A percentile compares a stretch with the other conserved stretches of the same genome.
Evolutionary conservation across 192 early-diverging fungal genomes (phyloP).

Genomic region (Nowakowskiella sp.): DNA sequence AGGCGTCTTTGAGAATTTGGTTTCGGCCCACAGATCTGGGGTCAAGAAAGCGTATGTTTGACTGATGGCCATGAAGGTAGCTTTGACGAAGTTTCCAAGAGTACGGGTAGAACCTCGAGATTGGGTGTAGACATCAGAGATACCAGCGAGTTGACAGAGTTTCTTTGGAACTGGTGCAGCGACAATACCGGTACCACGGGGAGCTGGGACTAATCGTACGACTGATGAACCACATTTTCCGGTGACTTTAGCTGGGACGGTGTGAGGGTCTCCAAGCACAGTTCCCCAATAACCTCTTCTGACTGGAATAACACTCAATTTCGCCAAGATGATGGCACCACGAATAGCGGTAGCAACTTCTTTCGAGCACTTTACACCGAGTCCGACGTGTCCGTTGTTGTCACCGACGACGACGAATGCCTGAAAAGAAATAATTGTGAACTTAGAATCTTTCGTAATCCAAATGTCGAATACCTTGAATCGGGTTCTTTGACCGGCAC

Average conservation of each 20-base stretch:
- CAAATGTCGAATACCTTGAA: slow-evolving; percentile 76
- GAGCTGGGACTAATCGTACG: slow-evolving; percentile 92
- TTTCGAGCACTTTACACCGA: slow-evolving; percentile 99
- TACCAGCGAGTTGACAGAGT: slow-evolving; percentile 93
- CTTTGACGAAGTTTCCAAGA: slow-evolving; percentile 99
- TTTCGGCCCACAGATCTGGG: slow-evolving; percentile 93
- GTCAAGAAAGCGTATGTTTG: slow-evolving; percentile 97
- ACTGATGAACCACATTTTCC: slow-evolving; percentile 92
- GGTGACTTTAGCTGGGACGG: slow-evolving; percentile 95
- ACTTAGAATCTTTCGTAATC: background rate
- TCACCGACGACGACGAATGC: slow-evolving; percentile 99
- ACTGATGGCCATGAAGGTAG: slow-evolving; percentile 91
- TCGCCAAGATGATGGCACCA: slow-evolving; percentile 98
- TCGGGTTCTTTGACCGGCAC: slow-evolving; percentile 98
- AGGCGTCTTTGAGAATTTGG: slow-evolving; percentile 76
- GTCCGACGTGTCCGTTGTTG: slow-evolving; percentile 93
- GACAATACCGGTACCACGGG: slow-evolving; percentile 98
- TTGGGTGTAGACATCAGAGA: slow-evolving; percentile 95
- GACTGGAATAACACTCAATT: slow-evolving; percentile 95
- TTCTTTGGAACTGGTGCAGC: slow-evolving; percentile 97
- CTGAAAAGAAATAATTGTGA: background rate
- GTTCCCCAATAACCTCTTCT: slow-evolving; percentile 99
- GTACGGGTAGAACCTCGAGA: slow-evolving; percentile 95
- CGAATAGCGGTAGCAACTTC: slow-evolving; percentile 98
- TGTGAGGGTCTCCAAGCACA: slow-evolving; percentile 93